Conservation (phyloP, 148 eudicot genomes). For the Limonium bicolor region DNA sequence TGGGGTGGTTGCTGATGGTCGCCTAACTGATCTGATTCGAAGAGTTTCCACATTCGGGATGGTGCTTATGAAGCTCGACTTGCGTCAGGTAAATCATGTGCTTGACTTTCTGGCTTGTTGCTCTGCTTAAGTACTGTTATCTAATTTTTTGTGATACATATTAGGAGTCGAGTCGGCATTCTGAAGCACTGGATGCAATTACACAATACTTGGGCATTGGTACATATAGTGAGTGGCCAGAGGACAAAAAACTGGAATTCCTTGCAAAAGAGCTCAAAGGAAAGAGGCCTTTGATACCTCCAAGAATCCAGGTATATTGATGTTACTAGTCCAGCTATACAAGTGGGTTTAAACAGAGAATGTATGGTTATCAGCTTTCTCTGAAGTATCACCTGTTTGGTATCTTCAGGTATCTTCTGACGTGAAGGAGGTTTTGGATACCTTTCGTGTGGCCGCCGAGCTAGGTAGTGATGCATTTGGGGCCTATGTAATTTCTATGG, state of each 20-base stretch:
- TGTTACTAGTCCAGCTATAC: no score
- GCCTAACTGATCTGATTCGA: slow-evolving; percentile 77
- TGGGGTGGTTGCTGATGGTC: slow-evolving; percentile 87
- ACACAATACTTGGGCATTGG: slow-evolving; percentile 72
- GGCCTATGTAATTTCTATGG: slow-evolving; percentile 97
- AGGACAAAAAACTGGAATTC: slow-evolving; percentile 66
- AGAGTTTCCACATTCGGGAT: slow-evolving; percentile 81
- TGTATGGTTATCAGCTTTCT: no score
- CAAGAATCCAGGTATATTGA: slow-evolving; percentile 41
- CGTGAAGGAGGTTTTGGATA: slow-evolving; percentile 74
- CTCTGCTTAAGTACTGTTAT: no score
- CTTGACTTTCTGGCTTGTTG: no score
- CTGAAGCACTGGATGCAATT: slow-evolving; percentile 76
- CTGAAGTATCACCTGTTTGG: slow-evolving; percentile 1
- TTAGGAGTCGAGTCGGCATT: slow-evolving; percentile 82
- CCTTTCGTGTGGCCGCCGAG: slow-evolving; percentile 79
- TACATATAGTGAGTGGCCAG: slow-evolving; percentile 75
- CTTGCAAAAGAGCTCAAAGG: slow-evolving; percentile 76
- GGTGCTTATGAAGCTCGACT: slow-evolving; percentile 84
- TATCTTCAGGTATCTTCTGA: slow-evolving; percentile 49
- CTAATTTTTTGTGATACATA: no score
- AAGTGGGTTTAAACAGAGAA: no score
- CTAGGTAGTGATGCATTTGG: slow-evolving; percentile 86
- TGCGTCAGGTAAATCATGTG: slow-evolving; percentile 96
- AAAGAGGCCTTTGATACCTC: slow-evolving; percentile 77